Evolutionary conservation across 2,329 filamentous ascomycete genomes (phyloP).

Genomic region (Pseudocercospora ulei): DNA sequence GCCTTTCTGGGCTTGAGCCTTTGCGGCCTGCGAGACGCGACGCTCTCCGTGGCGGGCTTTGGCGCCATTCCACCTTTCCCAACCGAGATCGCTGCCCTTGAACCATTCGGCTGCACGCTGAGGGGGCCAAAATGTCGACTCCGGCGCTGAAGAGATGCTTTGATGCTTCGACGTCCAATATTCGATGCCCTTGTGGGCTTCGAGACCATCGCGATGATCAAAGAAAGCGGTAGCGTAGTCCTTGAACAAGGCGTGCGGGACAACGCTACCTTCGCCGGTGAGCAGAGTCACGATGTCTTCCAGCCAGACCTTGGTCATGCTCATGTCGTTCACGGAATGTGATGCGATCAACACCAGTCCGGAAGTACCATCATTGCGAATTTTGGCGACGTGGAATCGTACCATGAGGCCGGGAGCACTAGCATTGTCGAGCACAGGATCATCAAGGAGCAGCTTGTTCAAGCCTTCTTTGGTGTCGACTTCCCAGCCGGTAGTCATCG

Average conservation of each 20-base stretch:
- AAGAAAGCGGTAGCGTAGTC: conserved; percentile 32
- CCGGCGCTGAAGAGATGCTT: conserved; percentile 26
- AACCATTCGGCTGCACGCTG: conserved; percentile 31
- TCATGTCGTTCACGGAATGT: conserved; percentile 31
- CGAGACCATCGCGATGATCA: conserved; percentile 26
- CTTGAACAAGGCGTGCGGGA: conserved; percentile 29
- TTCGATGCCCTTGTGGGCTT: conserved; percentile 28
- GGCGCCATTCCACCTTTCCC: conserved; percentile 27
- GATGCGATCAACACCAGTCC: conserved; percentile 30
- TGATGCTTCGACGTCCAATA: conserved; percentile 30
- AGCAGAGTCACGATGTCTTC: conserved; percentile 29
- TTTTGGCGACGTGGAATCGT: conserved; percentile 28
- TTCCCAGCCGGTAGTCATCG: conserved; percentile 28
- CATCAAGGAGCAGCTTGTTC: conserved; percentile 25
- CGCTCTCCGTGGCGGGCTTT: conserved; percentile 28
- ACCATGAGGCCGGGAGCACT: conserved; percentile 28
- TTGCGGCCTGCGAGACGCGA: conserved; percentile 19
- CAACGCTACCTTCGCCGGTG: conserved; percentile 24
- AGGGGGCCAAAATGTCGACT: conserved; percentile 28
- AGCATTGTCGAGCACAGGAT: conserved; percentile 29
- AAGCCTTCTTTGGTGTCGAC: conserved; percentile 29
- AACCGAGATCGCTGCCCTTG: conserved; percentile 30
- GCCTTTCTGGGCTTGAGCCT: conserved; percentile 28
- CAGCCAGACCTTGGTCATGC: conserved; percentile 33
- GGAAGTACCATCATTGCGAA: conserved; percentile 26